Evolutionary conservation across 352 stramenopile genomes (phyloP).

Genomic region (Thalassiosira hispida): DNA sequence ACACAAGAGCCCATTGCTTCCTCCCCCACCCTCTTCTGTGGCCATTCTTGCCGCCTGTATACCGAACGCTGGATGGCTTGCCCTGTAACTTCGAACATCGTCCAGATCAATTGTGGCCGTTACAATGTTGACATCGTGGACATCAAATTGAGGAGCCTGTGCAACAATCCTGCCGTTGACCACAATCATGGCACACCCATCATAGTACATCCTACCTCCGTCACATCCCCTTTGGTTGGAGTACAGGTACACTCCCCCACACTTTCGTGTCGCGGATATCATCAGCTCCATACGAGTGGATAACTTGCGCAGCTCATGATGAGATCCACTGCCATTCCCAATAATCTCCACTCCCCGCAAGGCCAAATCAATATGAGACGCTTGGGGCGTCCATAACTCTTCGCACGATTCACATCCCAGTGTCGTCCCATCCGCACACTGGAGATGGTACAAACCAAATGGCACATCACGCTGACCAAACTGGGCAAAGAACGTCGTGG

Average conservation of each 20-base stretch:
- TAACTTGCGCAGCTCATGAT: constrained; percentile 93
- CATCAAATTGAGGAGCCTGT: constrained; percentile 93
- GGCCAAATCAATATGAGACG: constrained; percentile 93
- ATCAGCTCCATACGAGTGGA: constrained; percentile 79
- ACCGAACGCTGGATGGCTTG: constrained; percentile 91
- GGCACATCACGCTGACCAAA: constrained; percentile 62
- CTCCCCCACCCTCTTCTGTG: constrained; percentile 16
- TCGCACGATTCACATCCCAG: constrained; percentile 96
- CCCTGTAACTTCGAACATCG: constrained; percentile 95
- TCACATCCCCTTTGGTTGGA: constrained; percentile 96
- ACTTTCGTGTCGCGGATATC: constrained; percentile 87
- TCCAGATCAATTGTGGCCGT: constrained; percentile 98
- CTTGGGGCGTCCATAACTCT: constrained; percentile 96
- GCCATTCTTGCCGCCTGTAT: constrained; percentile 88
- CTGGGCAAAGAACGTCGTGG: constrained; percentile 25
- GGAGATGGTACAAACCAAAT: constrained; percentile 69
- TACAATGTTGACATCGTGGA: constrained; percentile 96
- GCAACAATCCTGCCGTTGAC: constrained; percentile 96
- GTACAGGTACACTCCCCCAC: constrained; percentile 98
- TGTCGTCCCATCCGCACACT: constrained; percentile 87
- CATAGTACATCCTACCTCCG: constrained; percentile 95
- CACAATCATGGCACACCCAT: constrained; percentile 96
- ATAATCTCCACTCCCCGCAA: constrained; percentile 97
- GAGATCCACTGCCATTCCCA: constrained; percentile 93
- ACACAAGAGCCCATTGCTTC: constrained; percentile 11